phyloP scores from a whole-genome alignment of 176 grass and related monocot genomes.

The Oryza coarctata region DNA sequence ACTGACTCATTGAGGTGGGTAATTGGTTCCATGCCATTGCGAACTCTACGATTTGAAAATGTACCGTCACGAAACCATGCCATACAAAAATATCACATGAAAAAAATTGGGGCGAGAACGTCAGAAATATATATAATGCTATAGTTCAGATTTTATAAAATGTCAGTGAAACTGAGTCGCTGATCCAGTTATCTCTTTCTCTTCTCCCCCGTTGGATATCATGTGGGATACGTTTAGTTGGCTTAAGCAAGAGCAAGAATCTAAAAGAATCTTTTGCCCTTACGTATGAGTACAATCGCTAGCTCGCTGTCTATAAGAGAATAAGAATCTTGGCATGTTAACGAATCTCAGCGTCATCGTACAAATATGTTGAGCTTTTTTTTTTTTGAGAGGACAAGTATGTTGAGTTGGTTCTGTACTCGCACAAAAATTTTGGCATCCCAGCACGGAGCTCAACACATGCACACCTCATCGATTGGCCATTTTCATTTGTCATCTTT shows the following conservation, averaged over 20 bases:
- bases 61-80: too few relatives aligned
- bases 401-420: neutral
- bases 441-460: neutral
- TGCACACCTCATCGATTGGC: neutral
- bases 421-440: neutral
- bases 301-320: neutral
- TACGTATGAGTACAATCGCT: neutral
- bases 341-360: neutral
- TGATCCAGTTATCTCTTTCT: too few relatives aligned
- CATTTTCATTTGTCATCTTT: neutral
- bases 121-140: too few relatives aligned
- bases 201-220: too few relatives aligned
- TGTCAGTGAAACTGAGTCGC: too few relatives aligned
- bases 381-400: too few relatives aligned
- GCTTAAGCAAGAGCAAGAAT: neutral
- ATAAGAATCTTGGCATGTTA: neutral
- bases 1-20: neutral
- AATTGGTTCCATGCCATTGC: too few relatives aligned
- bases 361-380: neutral
- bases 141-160: too few relatives aligned
- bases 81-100: too few relatives aligned
- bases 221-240: neutral
- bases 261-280: neutral
- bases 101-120: too few relatives aligned
- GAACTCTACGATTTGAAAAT: too few relatives aligned